phyloP scores from a whole-genome alignment of 768 basidiomycete species.

The Mycena maculata region DNA sequence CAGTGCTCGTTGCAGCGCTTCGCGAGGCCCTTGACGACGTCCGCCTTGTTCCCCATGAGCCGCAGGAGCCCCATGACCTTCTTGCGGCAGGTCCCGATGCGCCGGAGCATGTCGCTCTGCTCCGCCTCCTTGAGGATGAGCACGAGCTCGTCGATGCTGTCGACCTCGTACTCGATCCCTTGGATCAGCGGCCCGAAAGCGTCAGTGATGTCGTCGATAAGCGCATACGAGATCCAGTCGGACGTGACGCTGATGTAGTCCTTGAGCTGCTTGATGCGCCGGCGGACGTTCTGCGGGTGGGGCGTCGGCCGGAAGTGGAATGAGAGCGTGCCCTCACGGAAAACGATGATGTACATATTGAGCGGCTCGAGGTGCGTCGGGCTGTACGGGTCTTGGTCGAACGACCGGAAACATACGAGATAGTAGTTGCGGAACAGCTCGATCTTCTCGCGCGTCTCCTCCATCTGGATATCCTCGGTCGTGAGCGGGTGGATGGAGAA shows the following conservation, averaged over 20 bases:
- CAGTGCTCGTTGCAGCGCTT: slow-evolving; percentile 99
- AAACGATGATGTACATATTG: slow-evolving; percentile 99
- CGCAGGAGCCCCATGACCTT: slow-evolving; percentile 98
- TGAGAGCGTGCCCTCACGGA: slow-evolving; percentile 96
- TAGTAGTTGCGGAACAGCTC: slow-evolving; percentile 99
- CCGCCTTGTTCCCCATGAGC: slow-evolving; percentile 99
- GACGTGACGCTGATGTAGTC: slow-evolving; percentile 99
- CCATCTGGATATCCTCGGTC: slow-evolving; percentile 99
- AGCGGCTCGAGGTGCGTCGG: slow-evolving; percentile 97
- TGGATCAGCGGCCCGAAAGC: slow-evolving; percentile 99
- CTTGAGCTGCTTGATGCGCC: slow-evolving; percentile 98
- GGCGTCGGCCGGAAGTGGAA: slow-evolving; percentile 98
- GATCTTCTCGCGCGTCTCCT: slow-evolving; percentile 99
- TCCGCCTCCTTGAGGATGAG: slow-evolving; percentile 95
- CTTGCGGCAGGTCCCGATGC: slow-evolving; percentile 98
- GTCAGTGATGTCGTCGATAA: slow-evolving; percentile 99
- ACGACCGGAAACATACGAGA: slow-evolving; percentile 98
- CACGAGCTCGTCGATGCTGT: slow-evolving; percentile 98
- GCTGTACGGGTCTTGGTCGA: slow-evolving; percentile 98
- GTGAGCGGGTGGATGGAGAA: slow-evolving; percentile 98
- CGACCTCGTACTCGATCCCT: slow-evolving; percentile 99
- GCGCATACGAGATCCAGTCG: slow-evolving; percentile 99
- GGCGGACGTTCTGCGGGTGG: slow-evolving; percentile 96
- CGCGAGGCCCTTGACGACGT: slow-evolving; percentile 98
- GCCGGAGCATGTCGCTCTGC: slow-evolving; percentile 96